These are phyloP conservation scores for Thielaviopsis euricoi DNA, from an alignment of 2,329 filamentous ascomycete genomes.

Conservation along the genomic window DNA sequence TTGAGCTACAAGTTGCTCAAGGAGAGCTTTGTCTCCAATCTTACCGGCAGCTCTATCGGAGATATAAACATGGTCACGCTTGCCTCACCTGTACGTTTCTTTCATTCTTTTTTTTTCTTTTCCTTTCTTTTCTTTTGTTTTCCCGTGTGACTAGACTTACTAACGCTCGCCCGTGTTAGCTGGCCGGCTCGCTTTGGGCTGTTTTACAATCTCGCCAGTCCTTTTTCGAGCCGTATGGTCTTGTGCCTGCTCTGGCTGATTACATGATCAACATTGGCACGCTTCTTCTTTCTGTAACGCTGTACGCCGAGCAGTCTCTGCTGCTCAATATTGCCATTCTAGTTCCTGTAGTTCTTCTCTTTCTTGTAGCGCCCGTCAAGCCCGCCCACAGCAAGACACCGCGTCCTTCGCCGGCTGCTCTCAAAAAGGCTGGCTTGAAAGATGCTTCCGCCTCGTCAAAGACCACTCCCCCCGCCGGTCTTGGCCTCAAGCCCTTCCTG, in stretches of 20 bases:
- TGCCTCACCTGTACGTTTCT: constrained; percentile 57
- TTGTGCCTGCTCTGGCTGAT: constrained; percentile 55
- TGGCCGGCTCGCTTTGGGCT: constrained; percentile 74
- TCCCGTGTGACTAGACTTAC: constrained; percentile 9
- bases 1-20: constrained; percentile 70
- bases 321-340: constrained; percentile 53
- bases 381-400: constrained; percentile 13
- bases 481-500: constrained; percentile 81
- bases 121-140: constrained; percentile 4
- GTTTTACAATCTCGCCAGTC: constrained; percentile 67
- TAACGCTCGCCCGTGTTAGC: constrained; percentile 29
- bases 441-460: constrained; percentile 11
- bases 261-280: constrained; percentile 74
- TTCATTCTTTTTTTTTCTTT: constrained; percentile 11
- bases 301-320: constrained; percentile 59
- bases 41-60: constrained; percentile 63
- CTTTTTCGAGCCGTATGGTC: constrained; percentile 64
- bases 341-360: constrained; percentile 45
- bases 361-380: constrained; percentile 31
- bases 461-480: constrained; percentile 18
- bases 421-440: constrained; percentile 27
- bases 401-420: constrained; percentile 14
- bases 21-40: constrained; percentile 87
- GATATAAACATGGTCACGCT: constrained; percentile 81
- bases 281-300: constrained; percentile 68